phyloP scores from a whole-genome alignment of 192 early-diverging fungal genomes.

The Coemansia sp. region DNA sequence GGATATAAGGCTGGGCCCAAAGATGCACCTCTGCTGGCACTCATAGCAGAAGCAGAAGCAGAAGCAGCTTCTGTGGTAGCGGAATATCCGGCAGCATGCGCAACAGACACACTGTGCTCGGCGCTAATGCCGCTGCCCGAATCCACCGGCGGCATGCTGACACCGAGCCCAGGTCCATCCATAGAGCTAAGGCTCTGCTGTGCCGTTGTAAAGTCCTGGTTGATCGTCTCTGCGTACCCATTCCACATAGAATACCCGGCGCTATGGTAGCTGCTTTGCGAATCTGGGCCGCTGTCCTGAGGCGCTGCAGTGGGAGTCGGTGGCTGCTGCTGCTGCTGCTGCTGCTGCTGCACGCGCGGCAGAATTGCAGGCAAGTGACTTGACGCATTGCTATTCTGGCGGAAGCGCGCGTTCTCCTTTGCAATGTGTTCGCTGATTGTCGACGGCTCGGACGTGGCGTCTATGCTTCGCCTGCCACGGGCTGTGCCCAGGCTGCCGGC shows the following conservation, averaged over 20 bases:
- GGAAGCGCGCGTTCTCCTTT: conserved; percentile 51
- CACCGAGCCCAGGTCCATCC: conserved; percentile 25
- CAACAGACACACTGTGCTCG: conserved; percentile 6
- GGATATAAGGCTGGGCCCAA: conserved; percentile 8
- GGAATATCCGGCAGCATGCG: not conserved
- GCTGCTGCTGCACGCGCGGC: conserved; percentile 3
- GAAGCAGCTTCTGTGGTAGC: not conserved
- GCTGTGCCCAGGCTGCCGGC: conserved; percentile 13
- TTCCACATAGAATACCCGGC: conserved; percentile 46
- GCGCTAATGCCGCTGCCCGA: conserved; percentile 5
- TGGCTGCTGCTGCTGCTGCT: too few relatives aligned
- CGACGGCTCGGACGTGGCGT: conserved; percentile 12
- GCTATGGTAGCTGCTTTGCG: conserved; percentile 54
- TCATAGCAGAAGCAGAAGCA: not conserved
- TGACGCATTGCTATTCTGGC: conserved; percentile 32
- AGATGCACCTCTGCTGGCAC: not conserved
- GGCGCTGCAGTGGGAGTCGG: conserved; percentile 14
- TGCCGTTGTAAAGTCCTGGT: conserved; percentile 49
- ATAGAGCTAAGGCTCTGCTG: conserved; percentile 51
- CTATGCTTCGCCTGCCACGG: conserved; percentile 5
- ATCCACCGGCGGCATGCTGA: conserved; percentile 4
- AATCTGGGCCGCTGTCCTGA: conserved; percentile 43
- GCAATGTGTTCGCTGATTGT: conserved; percentile 45
- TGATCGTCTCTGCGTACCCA: conserved; percentile 42
- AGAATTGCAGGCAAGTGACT: conserved; percentile 12